Conservation (phyloP, 192 early-diverging fungal species). For the Entomortierella lignicola region DNA sequence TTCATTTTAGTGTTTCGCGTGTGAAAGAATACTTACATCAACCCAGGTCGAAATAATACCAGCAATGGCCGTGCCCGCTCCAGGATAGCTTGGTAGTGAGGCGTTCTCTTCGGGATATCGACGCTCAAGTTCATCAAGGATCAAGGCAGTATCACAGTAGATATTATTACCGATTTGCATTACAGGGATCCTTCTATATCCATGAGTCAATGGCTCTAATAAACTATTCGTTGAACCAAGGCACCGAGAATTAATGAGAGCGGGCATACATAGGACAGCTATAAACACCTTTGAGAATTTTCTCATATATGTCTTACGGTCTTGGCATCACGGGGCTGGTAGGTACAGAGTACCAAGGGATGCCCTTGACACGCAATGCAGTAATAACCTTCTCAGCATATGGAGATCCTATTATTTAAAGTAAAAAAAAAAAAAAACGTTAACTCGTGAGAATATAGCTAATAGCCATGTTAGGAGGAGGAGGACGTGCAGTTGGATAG, state of each 20-base stretch:
- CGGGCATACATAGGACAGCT: too few relatives aligned
- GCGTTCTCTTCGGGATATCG: slow-evolving; percentile 27
- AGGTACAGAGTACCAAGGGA: slow-evolving; percentile 45
- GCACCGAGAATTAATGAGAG: neutral
- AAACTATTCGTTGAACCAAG: slow-evolving; percentile 14
- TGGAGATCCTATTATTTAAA: slow-evolving; percentile 15
- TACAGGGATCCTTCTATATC: slow-evolving; percentile 61
- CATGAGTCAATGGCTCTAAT: slow-evolving; percentile 50
- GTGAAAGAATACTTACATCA: slow-evolving; percentile 38
- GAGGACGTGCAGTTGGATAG: too few relatives aligned
- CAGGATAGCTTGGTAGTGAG: neutral
- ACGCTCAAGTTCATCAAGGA: slow-evolving; percentile 52
- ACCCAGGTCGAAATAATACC: slow-evolving; percentile 34
- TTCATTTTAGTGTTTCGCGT: slow-evolving; percentile 1
- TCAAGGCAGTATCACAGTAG: slow-evolving; percentile 54
- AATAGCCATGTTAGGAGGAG: too few relatives aligned
- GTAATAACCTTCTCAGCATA: slow-evolving; percentile 48
- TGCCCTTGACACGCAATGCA: slow-evolving; percentile 52
- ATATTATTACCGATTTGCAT: slow-evolving; percentile 61
- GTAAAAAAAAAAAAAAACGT: neutral
- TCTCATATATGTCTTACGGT: slow-evolving; percentile 21
- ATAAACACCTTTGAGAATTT: too few relatives aligned
- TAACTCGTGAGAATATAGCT: too few relatives aligned
- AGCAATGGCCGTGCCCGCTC: neutral
- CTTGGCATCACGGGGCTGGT: slow-evolving; percentile 31